These are phyloP conservation scores for Chrysophaeum taylorii DNA, from an alignment of 352 stramenopile species.

Conservation along the genomic window DNA sequence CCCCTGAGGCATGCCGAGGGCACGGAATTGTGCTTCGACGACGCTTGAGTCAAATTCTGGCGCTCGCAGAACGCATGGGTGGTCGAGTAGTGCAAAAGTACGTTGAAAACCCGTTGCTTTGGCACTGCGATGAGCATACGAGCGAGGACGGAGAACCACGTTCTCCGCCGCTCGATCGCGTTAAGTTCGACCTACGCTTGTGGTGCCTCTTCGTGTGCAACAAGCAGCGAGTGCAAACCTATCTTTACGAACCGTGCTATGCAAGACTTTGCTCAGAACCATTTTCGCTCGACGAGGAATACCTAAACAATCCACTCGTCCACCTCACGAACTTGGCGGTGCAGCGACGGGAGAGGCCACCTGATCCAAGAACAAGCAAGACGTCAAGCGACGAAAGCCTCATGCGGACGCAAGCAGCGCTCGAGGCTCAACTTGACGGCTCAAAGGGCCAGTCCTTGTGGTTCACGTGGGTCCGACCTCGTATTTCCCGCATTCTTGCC, in stretches of 20 bases:
- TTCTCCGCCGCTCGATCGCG: neutral
- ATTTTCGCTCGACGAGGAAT: constrained; percentile 17
- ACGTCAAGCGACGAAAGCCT: constrained; percentile 14
- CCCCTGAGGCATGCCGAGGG: constrained; percentile 18
- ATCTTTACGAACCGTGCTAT: constrained; percentile 24
- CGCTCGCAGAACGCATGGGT: constrained; percentile 22
- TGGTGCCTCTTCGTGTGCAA: constrained; percentile 21
- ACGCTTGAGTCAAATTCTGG: constrained; percentile 15
- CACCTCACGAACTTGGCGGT: constrained; percentile 24
- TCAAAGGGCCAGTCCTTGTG: constrained; percentile 1
- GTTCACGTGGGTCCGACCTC: constrained; percentile 16
- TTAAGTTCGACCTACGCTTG: constrained; percentile 24
- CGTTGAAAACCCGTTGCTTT: constrained; percentile 9
- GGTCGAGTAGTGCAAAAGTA: constrained; percentile 29
- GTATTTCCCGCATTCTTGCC: constrained; percentile 14
- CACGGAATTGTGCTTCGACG: constrained; percentile 17
- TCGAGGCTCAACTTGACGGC: neutral
- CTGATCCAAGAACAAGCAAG: neutral
- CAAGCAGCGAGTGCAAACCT: constrained; percentile 13
- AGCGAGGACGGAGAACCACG: neutral
- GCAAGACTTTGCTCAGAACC: constrained; percentile 18
- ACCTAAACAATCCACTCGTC: constrained; percentile 3
- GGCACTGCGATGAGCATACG: too few relatives aligned
- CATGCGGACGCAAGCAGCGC: constrained; percentile 9
- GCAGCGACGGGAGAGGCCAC: neutral